Evolutionary conservation across 805 yeast genomes (phyloP), one percentile per base, ranked within the genome.

Genomic region (Teunomyces lycoperdinae): DNA sequence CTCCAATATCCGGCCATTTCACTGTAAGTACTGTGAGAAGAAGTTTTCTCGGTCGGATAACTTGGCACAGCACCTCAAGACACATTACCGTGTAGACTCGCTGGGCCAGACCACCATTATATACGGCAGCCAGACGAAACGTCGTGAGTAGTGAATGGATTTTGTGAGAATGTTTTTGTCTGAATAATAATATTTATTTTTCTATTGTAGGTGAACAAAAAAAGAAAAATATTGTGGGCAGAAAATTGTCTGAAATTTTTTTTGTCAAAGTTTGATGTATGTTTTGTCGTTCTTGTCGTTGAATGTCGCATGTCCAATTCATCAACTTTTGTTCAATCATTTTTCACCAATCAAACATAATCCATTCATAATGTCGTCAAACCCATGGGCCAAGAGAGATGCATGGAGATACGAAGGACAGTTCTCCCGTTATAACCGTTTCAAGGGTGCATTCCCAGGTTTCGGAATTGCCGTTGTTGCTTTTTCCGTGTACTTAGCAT

Each of bases 371-470:
- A 38, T 38, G 41, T 45, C 45, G 52, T 50, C 55, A 41, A 62
- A 62, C 55, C 67, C 67, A 36, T 63, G 66, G 66, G 66, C 66
- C 38, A 63, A 62, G 49, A 84, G 95, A 77, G 96, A 88, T 65
- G 94, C 95, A 42, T 88, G 96, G 96, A 84, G 96, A 76, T 85
- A 83, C 69, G 84, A 82, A 60, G 95, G 94, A 50, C 87, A 83
- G 45, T 89, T 89, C 72, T 77, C 87, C 46, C 81, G 89, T 57
- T 68, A 70, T 43, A 81, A 84, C 68, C 75, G 94, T 57, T 84
- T 81, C 66, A 82, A 77, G 59, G 82, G 82, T 48, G 77, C 87
- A 11, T 80, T 89, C 61, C 96, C 96, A 3, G 96, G 96, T 2
- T 76, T 88, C 44, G 87, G 89, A 28, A 76, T 84, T 36, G 96